phyloP scores from a whole-genome alignment of 805 yeast species.

The Saccharomycodes ludwigii region DNA sequence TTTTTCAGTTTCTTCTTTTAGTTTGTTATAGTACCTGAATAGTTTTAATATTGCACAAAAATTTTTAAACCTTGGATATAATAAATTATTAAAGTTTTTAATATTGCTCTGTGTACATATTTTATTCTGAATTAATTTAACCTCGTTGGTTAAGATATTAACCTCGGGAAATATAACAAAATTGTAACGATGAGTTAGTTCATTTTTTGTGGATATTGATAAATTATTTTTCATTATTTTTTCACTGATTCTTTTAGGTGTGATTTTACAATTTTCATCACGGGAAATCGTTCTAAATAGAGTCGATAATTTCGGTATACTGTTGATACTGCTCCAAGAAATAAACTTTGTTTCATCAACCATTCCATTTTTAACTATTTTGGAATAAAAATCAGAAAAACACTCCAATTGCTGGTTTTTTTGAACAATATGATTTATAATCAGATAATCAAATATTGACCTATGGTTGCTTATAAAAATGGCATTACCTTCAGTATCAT shows the following conservation, averaged over 20 bases:
- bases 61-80: conserved; percentile 68
- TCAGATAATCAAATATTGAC: conserved; percentile 53
- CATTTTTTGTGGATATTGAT: conserved; percentile 17
- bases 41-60: conserved; percentile 38
- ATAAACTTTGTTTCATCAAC: conserved; percentile 35
- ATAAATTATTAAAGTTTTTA: conserved; percentile 45
- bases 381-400: conserved; percentile 6
- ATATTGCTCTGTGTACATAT: conserved; percentile 45
- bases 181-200: conserved; percentile 54
- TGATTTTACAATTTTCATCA: conserved; percentile 58
- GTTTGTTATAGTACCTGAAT: conserved; percentile 17
- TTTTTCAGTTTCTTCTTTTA: conserved; percentile 12
- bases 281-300: conserved; percentile 35
- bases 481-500: conserved; percentile 17
- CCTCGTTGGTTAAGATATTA: conserved; percentile 45
- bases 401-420: conserved; percentile 14
- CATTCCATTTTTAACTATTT: conserved; percentile 3
- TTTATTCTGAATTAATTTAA: conserved; percentile 35
- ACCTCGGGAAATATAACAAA: conserved; percentile 78
- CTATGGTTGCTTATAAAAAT: conserved; percentile 44
- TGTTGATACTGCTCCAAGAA: conserved; percentile 59
- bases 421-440: conserved; percentile 29
- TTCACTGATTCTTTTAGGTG: conserved; percentile 25
- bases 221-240: conserved; percentile 19
- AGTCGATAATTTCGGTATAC: conserved; percentile 41